Percentiles rank a stretch among this genome's conserved stretches.
Conservation (phyloP, 768 basidiomycete species). For the Suillus spraguei region DNA sequence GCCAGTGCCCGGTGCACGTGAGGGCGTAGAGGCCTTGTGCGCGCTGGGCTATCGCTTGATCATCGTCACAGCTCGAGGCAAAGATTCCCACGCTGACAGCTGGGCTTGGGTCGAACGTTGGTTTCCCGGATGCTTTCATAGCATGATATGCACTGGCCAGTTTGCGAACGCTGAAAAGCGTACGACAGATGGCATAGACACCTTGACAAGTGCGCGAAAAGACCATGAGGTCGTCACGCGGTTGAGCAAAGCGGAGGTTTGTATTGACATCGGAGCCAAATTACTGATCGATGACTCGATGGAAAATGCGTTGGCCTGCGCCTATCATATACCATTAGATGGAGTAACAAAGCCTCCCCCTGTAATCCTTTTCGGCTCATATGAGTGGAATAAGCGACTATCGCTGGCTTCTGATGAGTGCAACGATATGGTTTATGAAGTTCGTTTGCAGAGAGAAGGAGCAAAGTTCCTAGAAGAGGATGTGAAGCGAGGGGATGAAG, state of each 20-base stretch:
- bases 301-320: conserved; percentile 73
- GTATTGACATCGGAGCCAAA: conserved; percentile 60
- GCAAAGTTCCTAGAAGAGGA: conserved; percentile 63
- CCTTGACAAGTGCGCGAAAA: not conserved
- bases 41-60: conserved; percentile 69
- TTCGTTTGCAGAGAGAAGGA: conserved; percentile 47
- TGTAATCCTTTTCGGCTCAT: conserved; percentile 74
- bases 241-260: conserved; percentile 74
- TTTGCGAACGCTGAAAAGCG: conserved; percentile 56
- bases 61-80: conserved; percentile 74
- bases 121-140: conserved; percentile 65
- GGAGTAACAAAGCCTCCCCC: conserved; percentile 39
- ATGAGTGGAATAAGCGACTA: conserved; percentile 72
- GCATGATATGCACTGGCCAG: conserved; percentile 73
- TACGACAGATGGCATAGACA: conserved; percentile 14
- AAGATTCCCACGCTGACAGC: conserved; percentile 55
- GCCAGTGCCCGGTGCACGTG: conserved; percentile 63
- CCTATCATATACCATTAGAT: conserved; percentile 28
- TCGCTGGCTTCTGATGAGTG: conserved; percentile 46
- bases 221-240: conserved; percentile 52
- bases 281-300: conserved; percentile 80
- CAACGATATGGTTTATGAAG: conserved; percentile 58
- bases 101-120: conserved; percentile 68
- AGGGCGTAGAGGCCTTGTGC: conserved; percentile 56
- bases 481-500: conserved; percentile 28